Evolutionary conservation across 2,329 filamentous ascomycete genomes (phyloP), one percentile per base, ranked within the genome.

Genomic region (Colletotrichum sp.): DNA sequence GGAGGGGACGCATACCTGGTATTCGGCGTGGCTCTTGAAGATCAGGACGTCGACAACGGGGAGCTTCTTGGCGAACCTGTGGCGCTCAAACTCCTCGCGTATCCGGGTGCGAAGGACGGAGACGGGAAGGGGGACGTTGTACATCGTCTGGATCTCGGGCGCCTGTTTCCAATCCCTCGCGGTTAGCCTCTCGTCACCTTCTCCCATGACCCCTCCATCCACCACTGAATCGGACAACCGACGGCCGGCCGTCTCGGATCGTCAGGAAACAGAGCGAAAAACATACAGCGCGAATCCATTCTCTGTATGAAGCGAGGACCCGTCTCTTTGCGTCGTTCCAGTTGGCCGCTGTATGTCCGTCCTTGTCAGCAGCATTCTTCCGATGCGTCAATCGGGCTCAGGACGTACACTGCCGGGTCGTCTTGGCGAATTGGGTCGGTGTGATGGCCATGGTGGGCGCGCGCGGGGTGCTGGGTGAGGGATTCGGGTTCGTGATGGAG

Each of bases 121-220:
- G 69, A 98, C 93, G 69, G 96, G 96, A 83, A 98, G 92, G 84
- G 95, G 95, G 82, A 99, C 89, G 77, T 94, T 94, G 92, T 99
- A 99, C 95, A 98, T 98, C 77, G 92, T 94, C 86, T 98, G 97
- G 83, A 99, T 96, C 85, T 98, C 96, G 76, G 97, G 96, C 55
- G 96, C 96, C 97, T 99, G 84, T 18, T 73, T 30, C 34, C 38
- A 13, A 28, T 43, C 2, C 30, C 21, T 16, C 36, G 68, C 48
- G 7, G 32, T 68, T 75, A 75, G 73, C 56, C 59, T n/a, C 21
- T 4, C 7, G 18, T 6, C 13, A 18, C 6, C 43, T 16, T 30
- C 58, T 26, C 10, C 21, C 14, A 9, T 59, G 8, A n/a, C 12
- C 26, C 7, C 5, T 32, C 12, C 36, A 12, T 10, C 30, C 56